These are phyloP conservation scores for Acanthamoeba culbertsoni DNA, from an alignment of 208 protist species.

Conservation along the genomic window DNA sequence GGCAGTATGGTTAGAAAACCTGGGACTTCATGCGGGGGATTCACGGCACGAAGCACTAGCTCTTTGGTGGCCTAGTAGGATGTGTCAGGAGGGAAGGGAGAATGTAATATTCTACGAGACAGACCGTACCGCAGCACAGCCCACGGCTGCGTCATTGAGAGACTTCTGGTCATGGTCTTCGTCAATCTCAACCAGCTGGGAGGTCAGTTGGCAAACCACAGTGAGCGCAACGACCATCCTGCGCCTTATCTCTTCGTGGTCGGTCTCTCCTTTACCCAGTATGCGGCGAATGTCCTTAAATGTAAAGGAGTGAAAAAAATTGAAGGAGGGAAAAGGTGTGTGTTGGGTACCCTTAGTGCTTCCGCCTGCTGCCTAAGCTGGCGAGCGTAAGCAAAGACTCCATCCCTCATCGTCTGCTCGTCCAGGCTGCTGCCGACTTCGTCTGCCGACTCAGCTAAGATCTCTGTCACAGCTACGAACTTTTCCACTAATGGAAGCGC, in stretches of 20 bases:
- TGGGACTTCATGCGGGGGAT: not conserved
- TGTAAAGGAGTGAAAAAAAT: not conserved
- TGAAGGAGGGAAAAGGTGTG: not conserved
- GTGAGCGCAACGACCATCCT: not conserved
- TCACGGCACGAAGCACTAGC: not conserved
- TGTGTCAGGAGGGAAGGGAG: not conserved
- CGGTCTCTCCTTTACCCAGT: not conserved
- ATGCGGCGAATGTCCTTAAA: not conserved
- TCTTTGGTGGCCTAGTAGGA: not conserved
- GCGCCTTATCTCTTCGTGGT: not conserved
- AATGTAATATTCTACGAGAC: not conserved
- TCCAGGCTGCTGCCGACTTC: not conserved
- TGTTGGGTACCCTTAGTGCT: not conserved
- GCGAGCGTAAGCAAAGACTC: not conserved
- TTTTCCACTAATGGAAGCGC: not conserved
- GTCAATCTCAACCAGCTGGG: conserved; percentile 28
- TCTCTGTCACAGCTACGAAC: not conserved
- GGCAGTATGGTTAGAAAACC: not conserved
- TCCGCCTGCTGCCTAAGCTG: not conserved
- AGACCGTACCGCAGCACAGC: not conserved
- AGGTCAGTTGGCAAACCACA: not conserved
- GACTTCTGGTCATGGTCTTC: conserved; percentile 13
- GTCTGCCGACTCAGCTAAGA: not conserved
- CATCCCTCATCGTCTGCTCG: not conserved
- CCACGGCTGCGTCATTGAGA: not conserved